phyloP scores from a whole-genome alignment of 2,329 filamentous ascomycete genomes.

The Domatiomyces catenatus region DNA sequence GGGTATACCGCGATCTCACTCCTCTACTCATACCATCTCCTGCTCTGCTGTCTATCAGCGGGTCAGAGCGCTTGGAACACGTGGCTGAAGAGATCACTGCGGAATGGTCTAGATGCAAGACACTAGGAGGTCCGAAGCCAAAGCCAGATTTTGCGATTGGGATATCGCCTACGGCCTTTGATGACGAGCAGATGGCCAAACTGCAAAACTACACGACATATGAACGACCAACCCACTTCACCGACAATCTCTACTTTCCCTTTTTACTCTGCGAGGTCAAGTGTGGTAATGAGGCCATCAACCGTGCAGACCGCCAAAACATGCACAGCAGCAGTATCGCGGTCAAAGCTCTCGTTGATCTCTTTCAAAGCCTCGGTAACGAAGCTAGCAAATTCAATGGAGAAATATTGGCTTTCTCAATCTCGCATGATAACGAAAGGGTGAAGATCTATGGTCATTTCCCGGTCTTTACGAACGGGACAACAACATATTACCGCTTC shows the following conservation, averaged over 20 bases:
- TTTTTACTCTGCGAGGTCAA: conserved; percentile 37
- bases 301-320: conserved; percentile 20
- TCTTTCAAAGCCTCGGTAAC: no score
- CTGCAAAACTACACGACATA: conserved; percentile 23
- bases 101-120: conserved; percentile 20
- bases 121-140: conserved; percentile 18
- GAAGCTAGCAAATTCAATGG: no score
- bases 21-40: no score
- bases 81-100: conserved; percentile 21
- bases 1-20: no score
- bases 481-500: conserved; percentile 1
- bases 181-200: conserved; percentile 27
- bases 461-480: no score
- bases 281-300: conserved; percentile 24
- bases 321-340: conserved; percentile 21
- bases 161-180: conserved; percentile 27
- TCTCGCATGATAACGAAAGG: no score
- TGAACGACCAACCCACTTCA: conserved; percentile 24
- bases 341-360: conserved; percentile 18
- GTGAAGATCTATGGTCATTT: no score
- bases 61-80: no score
- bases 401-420: no score
- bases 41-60: no score
- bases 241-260: conserved; percentile 35
- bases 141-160: conserved; percentile 24